phyloP scores from a whole-genome alignment of 192 early-diverging fungal species.

The Backusella parvicylindrica region DNA sequence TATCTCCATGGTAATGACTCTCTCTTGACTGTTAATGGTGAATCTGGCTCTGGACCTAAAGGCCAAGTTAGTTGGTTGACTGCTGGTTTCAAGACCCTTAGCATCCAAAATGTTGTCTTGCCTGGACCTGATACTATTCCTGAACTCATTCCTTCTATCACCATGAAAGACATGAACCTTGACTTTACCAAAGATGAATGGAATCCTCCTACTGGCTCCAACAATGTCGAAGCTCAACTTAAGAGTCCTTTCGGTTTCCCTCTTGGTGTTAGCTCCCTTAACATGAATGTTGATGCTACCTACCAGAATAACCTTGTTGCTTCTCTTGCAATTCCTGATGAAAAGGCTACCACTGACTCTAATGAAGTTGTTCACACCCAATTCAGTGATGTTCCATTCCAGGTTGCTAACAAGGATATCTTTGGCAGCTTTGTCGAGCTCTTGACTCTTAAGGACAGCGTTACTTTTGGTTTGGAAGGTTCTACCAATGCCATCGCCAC shows the following conservation, averaged over 20 bases:
- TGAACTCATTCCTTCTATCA: slow-evolving; percentile 33
- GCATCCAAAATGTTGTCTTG: slow-evolving; percentile 27
- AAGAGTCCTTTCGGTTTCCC: slow-evolving; percentile 43
- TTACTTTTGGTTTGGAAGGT: slow-evolving; percentile 26
- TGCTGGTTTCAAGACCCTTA: slow-evolving; percentile 43
- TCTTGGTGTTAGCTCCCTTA: slow-evolving; percentile 13
- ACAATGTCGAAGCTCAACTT: slow-evolving; percentile 32
- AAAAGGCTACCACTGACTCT: slow-evolving; percentile 21
- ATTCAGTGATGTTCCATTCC: slow-evolving; percentile 32
- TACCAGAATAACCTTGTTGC: slow-evolving; percentile 21
- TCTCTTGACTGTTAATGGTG: slow-evolving; percentile 26
- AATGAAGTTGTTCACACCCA: slow-evolving; percentile 13
- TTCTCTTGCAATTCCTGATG: slow-evolving; percentile 25
- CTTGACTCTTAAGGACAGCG: slow-evolving; percentile 19
- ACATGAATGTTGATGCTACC: slow-evolving; percentile 30
- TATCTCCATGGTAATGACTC: slow-evolving; percentile 43
- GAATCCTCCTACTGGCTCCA: slow-evolving; percentile 40
- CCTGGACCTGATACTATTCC: slow-evolving; percentile 35
- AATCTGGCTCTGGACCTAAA: slow-evolving; percentile 27
- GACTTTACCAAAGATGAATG: slow-evolving; percentile 50
- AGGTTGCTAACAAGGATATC: slow-evolving; percentile 3
- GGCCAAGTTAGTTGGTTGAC: slow-evolving; percentile 38
- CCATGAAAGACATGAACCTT: slow-evolving; percentile 39
- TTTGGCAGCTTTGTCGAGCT: slow-evolving; percentile 28
- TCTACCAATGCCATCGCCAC: slow-evolving; percentile 25